Evolutionary conservation across 306 rosid species (phyloP), one percentile per base, ranked within the genome.

Genomic region (Quercus aquifolioides): DNA sequence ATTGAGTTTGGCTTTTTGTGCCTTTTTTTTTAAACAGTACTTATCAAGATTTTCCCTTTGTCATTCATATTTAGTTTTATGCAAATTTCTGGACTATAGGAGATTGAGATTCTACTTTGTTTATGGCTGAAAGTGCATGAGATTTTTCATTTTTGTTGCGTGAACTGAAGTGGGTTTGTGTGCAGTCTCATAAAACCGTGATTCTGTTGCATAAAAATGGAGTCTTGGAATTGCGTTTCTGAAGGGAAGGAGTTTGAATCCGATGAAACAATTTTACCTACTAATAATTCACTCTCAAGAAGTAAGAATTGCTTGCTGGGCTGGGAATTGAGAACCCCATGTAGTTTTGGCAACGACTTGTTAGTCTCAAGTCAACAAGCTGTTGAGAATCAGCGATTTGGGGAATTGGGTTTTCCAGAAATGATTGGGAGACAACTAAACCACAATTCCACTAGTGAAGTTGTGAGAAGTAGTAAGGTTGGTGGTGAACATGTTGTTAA

Each of bases 201-300:
- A 75, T 76, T 80, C 74, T 31, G 79, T 67, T 83, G 23, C 75
- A 59, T 77, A 83, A 52, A 49, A 69, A 94, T 94, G 98, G 97
- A 92, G 84, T 86, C 97, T 74, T 92, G 98, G 98, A 90, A 87
- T 75, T 87, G 54, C 84, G 85, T 85, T 60, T 83, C 94, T 80
- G 90, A 86, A 79, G 94, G 88, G 68, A 91, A 94, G 85, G 87
- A 83, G 71, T 86, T 83, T 77, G 78, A 52, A 77, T 82, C 93
- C 21, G 91, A 87, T 38, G 91, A 87, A 41, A 35, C 90, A 25
- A 81, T 76, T 28, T 81, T 91, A 1, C 79, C 90, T 73, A 80
- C 84, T 60, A 84, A 80, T 73, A 85, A 80, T 73, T 79, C 89
- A 30, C 81, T 84, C 78, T 74, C 84, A 55, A 88, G 87, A 74